A percentile compares a stretch with the other conserved stretches of the same genome.
phyloP scores from a whole-genome alignment of 2,329 filamentous ascomycete species.

The Pseudogymnoascus destructans region DNA sequence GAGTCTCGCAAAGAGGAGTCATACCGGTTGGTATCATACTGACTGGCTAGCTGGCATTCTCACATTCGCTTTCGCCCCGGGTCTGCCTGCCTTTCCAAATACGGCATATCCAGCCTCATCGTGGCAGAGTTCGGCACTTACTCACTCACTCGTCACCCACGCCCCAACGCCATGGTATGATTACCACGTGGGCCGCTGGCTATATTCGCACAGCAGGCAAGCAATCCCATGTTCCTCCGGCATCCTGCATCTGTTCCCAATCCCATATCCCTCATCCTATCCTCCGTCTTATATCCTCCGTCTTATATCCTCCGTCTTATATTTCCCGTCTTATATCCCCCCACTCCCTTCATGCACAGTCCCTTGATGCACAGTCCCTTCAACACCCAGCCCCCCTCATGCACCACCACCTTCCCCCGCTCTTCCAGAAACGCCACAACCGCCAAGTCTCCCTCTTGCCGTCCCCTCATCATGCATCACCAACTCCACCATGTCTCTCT shows the following conservation, averaged over 20 bases:
- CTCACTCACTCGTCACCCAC: neutral
- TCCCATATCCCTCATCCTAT: neutral
- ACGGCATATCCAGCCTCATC: neutral
- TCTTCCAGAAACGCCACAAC: neutral
- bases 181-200: neutral
- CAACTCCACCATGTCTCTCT: neutral
- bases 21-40: neutral
- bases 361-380: slow-evolving; percentile 7
- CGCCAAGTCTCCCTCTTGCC: neutral
- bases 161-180: neutral
- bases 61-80: neutral
- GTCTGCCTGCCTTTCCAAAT: neutral
- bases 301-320: no score
- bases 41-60: neutral
- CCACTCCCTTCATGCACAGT: neutral
- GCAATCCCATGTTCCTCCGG: neutral
- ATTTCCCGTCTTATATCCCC: neutral
- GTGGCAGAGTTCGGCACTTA: neutral
- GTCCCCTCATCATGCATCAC: neutral
- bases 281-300: neutral
- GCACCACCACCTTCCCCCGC: neutral
- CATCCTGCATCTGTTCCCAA: neutral
- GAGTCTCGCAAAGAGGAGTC: neutral
- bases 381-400: neutral
- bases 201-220: neutral